Conservation (phyloP, 768 basidiomycete genomes). For the Lentinula boryana region DNA sequence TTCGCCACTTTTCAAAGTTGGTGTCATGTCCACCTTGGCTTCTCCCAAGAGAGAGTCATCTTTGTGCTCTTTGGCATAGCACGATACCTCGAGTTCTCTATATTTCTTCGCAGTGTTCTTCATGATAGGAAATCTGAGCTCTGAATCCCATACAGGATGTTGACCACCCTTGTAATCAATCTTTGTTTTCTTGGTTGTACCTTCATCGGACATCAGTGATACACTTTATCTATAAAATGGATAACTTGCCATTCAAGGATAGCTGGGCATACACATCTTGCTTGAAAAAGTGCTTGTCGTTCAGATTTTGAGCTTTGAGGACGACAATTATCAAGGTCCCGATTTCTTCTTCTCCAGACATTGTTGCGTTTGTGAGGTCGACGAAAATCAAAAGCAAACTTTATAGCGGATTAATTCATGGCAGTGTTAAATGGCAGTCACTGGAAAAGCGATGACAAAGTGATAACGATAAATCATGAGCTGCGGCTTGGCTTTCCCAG, state of each 20-base stretch:
- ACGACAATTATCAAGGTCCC: conserved; percentile 85
- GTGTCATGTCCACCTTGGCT: conserved; percentile 67
- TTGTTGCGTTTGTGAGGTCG: not conserved
- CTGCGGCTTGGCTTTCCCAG: not conserved
- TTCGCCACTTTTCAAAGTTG: conserved; percentile 80
- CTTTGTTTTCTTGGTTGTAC: conserved; percentile 60
- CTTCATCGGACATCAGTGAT: conserved; percentile 15
- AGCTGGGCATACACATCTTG: conserved; percentile 83
- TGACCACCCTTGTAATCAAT: conserved; percentile 86
- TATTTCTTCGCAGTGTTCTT: conserved; percentile 48
- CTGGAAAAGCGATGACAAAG: not conserved
- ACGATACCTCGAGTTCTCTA: conserved; percentile 65
- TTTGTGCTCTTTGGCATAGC: conserved; percentile 72
- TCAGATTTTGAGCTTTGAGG: conserved; percentile 78
- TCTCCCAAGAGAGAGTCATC: conserved; percentile 75
- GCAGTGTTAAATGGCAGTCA: not conserved
- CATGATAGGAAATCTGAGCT: conserved; percentile 71
- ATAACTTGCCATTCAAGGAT: conserved; percentile 36
- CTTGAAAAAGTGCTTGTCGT: conserved; percentile 84
- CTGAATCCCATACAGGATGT: conserved; percentile 90
- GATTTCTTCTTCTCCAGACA: conserved; percentile 37
- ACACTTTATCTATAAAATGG: not conserved
- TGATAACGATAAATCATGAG: not conserved
- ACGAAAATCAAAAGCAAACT: not conserved
- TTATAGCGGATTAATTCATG: not conserved